Conservation (phyloP, 495 filamentous ascomycete species). For the Penicillium coffeae region DNA sequence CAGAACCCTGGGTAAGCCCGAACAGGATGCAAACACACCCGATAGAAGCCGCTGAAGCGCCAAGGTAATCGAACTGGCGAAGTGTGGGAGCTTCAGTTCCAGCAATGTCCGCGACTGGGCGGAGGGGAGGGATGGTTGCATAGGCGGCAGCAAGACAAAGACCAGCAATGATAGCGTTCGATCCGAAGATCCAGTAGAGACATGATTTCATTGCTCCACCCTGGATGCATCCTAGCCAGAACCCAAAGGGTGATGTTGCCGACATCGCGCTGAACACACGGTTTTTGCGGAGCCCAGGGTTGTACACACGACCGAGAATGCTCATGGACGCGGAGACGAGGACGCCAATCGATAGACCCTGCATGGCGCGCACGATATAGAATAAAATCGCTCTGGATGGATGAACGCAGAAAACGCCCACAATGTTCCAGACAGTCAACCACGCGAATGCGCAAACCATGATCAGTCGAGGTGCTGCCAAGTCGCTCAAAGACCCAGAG, state of each 20-base stretch:
- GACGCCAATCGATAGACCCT: conserved; percentile 29
- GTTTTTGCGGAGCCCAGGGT: conserved; percentile 31
- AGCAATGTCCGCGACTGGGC: conserved; percentile 22
- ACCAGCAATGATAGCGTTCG: conserved; percentile 25
- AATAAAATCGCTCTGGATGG: conserved; percentile 23
- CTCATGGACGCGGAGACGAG: conserved; percentile 32
- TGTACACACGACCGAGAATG: conserved; percentile 31
- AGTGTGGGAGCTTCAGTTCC: conserved; percentile 24
- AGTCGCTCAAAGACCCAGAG: conserved; percentile 41
- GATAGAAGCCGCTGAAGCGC: conserved; percentile 17
- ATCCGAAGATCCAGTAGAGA: conserved; percentile 31
- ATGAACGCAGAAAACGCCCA: conserved; percentile 34
- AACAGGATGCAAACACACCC: conserved; percentile 32
- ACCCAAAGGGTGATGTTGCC: conserved; percentile 29
- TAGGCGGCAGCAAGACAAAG: conserved; percentile 24
- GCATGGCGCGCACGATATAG: conserved; percentile 33
- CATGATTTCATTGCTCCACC: conserved; percentile 23
- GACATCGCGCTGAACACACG: conserved; percentile 33
- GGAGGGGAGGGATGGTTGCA: conserved; percentile 25
- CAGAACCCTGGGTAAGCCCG: conserved; percentile 30
- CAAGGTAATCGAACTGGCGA: conserved; percentile 29
- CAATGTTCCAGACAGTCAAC: conserved; percentile 40
- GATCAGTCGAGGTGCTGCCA: conserved; percentile 36
- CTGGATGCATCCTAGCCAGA: conserved; percentile 29
- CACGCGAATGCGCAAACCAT: conserved; percentile 45